Evolutionary conservation across 129 eudicot genomes (phyloP).

Genomic region (Arctium minus): DNA sequence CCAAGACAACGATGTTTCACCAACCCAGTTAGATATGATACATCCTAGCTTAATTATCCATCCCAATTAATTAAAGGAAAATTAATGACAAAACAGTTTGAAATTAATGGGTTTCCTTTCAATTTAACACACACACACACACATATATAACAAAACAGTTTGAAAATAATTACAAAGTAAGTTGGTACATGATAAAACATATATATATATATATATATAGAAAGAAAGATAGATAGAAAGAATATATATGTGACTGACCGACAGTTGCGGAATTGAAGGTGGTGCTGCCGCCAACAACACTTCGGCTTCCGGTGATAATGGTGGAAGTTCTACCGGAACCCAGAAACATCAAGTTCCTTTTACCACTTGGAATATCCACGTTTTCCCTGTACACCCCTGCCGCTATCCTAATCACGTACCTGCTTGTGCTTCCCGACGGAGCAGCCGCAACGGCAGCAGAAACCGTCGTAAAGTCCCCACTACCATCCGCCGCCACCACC

Average conservation of each 20-base stretch:
- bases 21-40: neutral
- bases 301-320: slow-evolving; percentile 62
- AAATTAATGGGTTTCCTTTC: no score
- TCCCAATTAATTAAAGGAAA: neutral
- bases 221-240: neutral
- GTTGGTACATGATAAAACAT: no score
- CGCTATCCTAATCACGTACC: slow-evolving; percentile 73
- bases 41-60: no score
- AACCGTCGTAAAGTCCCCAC: slow-evolving; percentile 60
- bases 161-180: no score
- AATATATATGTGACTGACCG: slow-evolving; percentile 38
- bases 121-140: no score
- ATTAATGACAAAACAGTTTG: no score
- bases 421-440: slow-evolving; percentile 43
- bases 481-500: slow-evolving; percentile 85
- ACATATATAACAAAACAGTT: no score
- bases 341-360: slow-evolving; percentile 72
- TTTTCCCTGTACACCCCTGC: slow-evolving; percentile 78
- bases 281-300: slow-evolving; percentile 77
- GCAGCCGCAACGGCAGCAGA: slow-evolving; percentile 80
- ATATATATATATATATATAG: neutral
- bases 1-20: neutral
- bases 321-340: slow-evolving; percentile 71
- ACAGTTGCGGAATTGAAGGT: slow-evolving; percentile 90
- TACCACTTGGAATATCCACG: slow-evolving; percentile 54